Evolutionary conservation across 2,329 filamentous ascomycete genomes (phyloP), one percentile per base, ranked within the genome.

Genomic region (Epichloe uncinata): DNA sequence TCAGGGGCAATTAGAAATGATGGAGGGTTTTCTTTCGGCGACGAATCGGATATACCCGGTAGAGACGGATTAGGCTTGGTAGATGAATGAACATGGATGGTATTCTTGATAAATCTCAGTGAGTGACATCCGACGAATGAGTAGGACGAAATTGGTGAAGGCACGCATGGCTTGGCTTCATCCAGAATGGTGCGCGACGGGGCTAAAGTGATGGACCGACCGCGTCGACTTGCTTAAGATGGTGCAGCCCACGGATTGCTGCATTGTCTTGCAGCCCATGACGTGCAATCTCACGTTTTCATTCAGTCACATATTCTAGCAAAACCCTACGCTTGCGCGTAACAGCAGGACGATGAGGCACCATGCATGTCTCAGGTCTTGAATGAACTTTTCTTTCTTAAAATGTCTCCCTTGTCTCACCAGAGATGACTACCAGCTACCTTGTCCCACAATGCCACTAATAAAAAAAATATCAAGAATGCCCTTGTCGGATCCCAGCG

Each of bases 401-500:
- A 9, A 0, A 30, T 9, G 26, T 30, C 8, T 30, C 8, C 26
- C 26, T 52, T 50, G 40, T 1, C 26, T 52, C 50, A 42, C 52
- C 38, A 18, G 15, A 41, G 38, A 41, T 15, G 12, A 11, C 38
- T 12, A 41, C 4, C 16, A 18, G 9, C 38, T 18, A 37, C 16
- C 18, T 18, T 30, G 26, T 30, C 26, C 26, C 26, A 30, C 26
- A 30, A 22, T 18, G 11, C 38, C 38, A 41, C 38, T 1, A 50
- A 46, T 53, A 60, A 55, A 56, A 59, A 61, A 22, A 15, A 20
- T 3, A 20, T 16, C 20, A 20, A 9, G 8, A 8, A 30, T 30
- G 26, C 26, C 26, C 26, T 15, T 20, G 5, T 36, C 30, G 11
- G 18, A 48, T 22, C 12, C 40, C 18, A 69, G 76, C 73, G 78